Evolutionary conservation across 1,284 basidiomycete species (phyloP), one percentile per base, ranked within the genome.

Genomic region (Caloboletus inedulis): DNA sequence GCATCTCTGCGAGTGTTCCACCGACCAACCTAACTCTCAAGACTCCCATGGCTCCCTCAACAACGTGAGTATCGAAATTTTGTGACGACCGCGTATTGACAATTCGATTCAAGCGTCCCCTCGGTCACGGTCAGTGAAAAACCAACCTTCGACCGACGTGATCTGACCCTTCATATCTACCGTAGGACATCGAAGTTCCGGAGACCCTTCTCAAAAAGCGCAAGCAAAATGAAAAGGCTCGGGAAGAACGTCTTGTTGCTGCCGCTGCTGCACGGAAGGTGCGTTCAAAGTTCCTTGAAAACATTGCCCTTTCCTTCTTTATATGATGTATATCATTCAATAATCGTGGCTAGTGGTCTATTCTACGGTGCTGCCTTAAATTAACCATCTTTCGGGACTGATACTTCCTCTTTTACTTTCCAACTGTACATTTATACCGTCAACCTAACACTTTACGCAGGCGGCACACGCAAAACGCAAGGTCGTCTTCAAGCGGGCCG

Each of bases 121-220:
- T 83, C 78, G 69, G 83, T 85, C 75, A 77, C 84, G 76, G 85
- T 88, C 59, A 75, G 84, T 74, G 27, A 45, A 52, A 45, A 39
- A 44, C 49, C 35, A 19, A 39, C 30, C 12, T 57, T 56, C 60
- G 29, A 34, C 19, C n/a, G 58, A 58, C 49, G 57, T 59, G 44
- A 65, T 61, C 48, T 74, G 34, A 68, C 43, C 50, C 16, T 30
- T 57, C 54, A 45, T 59, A 61, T 60, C 46, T 47, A 36, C 41
- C 43, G 50, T 68, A 91, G 89, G 81, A 84, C 70, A 83, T 95
- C 72, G 89, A 94, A 82, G 93, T 96, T 77, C 94, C 94, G 74
- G 94, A 97, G 86, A 97, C 94, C 70, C 86, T 97, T 79, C 91
- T 98, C 80, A 97, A 97, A 84, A 99, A 98, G 85, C 86, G 97